These are phyloP conservation scores for Phlebiopsis flavidoalba DNA, from an alignment of 768 basidiomycete species.

Conservation along the genomic window DNA sequence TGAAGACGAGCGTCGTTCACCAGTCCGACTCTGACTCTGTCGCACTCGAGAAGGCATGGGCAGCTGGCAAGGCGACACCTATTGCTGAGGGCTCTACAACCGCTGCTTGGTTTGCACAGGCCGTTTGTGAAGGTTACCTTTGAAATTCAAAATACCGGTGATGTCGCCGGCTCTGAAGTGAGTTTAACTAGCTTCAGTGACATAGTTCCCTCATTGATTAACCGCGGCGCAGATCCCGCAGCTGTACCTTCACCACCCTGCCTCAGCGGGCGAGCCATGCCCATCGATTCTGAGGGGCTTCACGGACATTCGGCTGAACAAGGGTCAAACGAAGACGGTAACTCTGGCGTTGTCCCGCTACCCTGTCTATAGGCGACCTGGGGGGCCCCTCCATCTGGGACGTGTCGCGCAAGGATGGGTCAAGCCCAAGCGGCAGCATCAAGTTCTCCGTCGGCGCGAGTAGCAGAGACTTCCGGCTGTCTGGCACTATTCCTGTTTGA, in stretches of 20 bases:
- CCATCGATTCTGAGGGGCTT: conserved; percentile 68
- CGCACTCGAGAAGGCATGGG: conserved; percentile 48
- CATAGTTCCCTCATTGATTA: background rate
- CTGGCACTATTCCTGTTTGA: conserved; percentile 32
- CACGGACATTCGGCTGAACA: conserved; percentile 45
- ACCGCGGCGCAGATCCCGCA: conserved; percentile 52
- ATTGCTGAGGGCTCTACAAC: conserved; percentile 53
- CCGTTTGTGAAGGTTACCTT: conserved; percentile 63
- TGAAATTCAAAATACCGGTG: conserved; percentile 60
- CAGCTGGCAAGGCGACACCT: conserved; percentile 49
- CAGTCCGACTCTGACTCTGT: conserved; percentile 32
- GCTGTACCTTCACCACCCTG: conserved; percentile 67
- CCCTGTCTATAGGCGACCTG: too few species aligned
- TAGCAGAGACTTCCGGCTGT: conserved; percentile 55
- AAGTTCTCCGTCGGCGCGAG: conserved; percentile 63
- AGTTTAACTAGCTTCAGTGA: conserved; percentile 11
- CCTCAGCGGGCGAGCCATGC: conserved; percentile 60
- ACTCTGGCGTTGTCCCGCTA: conserved; percentile 61
- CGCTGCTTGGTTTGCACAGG: conserved; percentile 66
- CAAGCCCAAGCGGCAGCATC: conserved; percentile 58
- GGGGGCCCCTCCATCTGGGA: conserved; percentile 83
- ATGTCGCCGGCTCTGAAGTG: conserved; percentile 60
- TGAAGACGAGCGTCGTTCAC: conserved; percentile 42
- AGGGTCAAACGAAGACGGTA: conserved; percentile 42
- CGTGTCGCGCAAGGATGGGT: conserved; percentile 69